phyloP scores from a whole-genome alignment of 345 rosid species.

The Conringia planisiliqua region DNA sequence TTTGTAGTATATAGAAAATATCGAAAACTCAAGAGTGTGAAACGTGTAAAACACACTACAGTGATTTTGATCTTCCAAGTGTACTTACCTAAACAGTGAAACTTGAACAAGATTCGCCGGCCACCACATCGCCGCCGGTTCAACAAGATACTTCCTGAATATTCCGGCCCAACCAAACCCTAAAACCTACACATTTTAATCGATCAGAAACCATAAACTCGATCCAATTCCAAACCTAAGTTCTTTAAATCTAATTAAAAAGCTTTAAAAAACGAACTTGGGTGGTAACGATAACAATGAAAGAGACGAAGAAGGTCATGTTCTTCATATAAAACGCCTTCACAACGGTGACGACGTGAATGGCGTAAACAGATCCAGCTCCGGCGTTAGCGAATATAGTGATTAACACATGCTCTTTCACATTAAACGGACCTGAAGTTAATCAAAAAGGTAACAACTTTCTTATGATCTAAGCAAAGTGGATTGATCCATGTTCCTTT shows the following conservation, averaged over 20 bases:
- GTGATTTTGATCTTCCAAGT: neutral
- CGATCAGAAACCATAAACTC: constrained; percentile 13
- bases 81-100: constrained; percentile 76
- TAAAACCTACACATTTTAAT: constrained; percentile 51
- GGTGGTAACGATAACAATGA: constrained; percentile 75
- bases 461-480: neutral
- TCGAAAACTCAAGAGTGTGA: neutral
- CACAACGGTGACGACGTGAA: constrained; percentile 80
- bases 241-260: neutral
- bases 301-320: constrained; percentile 79
- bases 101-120: constrained; percentile 98
- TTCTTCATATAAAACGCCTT: constrained; percentile 79
- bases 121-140: constrained; percentile 99
- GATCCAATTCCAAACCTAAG: neutral
- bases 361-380: constrained; percentile 90
- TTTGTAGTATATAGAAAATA: neutral
- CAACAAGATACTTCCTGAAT: constrained; percentile 78
- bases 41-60: neutral
- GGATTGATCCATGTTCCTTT: neutral
- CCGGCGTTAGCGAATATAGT: constrained; percentile 97
- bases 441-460: neutral
- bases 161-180: constrained; percentile 99
- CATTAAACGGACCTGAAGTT: constrained; percentile 74
- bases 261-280: constrained; percentile 49
- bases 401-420: constrained; percentile 91